phyloP scores from a whole-genome alignment of 371 early-diverging fungal genomes.

The Lichtheimia ramosa region DNA sequence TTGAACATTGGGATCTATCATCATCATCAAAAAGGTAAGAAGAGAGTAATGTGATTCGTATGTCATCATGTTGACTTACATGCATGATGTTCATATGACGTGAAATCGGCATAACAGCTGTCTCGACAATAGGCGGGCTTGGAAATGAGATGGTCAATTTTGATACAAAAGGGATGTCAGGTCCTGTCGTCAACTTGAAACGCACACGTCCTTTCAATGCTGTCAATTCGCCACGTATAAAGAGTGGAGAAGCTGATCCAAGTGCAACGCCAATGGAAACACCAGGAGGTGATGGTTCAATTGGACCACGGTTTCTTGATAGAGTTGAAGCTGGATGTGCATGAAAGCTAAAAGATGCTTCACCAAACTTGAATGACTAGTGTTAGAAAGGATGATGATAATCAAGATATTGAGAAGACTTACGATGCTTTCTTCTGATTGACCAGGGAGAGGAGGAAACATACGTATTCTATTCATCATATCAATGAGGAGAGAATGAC shows the following conservation, averaged over 20 bases:
- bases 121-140: conserved; percentile 37
- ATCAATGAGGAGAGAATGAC: background rate
- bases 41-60: background rate
- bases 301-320: conserved; percentile 15
- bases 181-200: conserved; percentile 40
- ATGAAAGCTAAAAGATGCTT: conserved; percentile 46
- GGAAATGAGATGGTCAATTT: conserved; percentile 46
- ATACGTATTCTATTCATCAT: conserved; percentile 32
- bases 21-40: background rate
- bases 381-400: background rate
- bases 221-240: conserved; percentile 41
- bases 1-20: conserved; percentile 39
- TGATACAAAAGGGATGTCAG: conserved; percentile 44
- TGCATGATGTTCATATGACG: conserved; percentile 47
- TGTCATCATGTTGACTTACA: conserved; percentile 15
- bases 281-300: conserved; percentile 34
- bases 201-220: conserved; percentile 39
- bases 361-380: conserved; percentile 32
- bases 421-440: conserved; percentile 48
- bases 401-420: background rate
- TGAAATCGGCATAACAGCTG: conserved; percentile 43
- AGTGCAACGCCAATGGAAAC: conserved; percentile 31
- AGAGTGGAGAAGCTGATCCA: conserved; percentile 28
- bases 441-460: conserved; percentile 46
- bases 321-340: conserved; percentile 41